A percentile compares a stretch with the other conserved stretches of the same genome.
These are phyloP conservation scores for Gigaspora rosea DNA, from an alignment of 192 early-diverging fungal species.

Conservation along the genomic window DNA sequence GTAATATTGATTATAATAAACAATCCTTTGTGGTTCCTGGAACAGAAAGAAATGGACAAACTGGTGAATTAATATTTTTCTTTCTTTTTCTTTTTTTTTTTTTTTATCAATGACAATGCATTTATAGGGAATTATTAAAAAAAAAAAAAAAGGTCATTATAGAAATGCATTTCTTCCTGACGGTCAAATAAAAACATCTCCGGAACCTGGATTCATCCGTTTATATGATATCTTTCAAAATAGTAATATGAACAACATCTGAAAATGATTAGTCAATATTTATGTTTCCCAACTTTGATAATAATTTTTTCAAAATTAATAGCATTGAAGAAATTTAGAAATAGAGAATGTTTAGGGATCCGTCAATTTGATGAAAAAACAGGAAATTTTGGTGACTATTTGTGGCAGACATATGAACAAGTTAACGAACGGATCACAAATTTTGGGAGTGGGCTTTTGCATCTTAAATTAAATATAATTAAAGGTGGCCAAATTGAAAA, in stretches of 20 bases:
- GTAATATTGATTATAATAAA: not conserved
- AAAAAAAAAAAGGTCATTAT: not conserved
- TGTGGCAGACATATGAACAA: conserved; percentile 69
- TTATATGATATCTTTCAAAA: conserved; percentile 39
- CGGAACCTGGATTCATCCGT: too few relatives aligned
- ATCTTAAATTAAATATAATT: conserved; percentile 36
- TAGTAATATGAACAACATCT: conserved; percentile 10
- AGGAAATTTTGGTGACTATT: conserved; percentile 58
- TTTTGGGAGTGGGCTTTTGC: conserved; percentile 70
- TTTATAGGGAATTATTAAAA: not conserved
- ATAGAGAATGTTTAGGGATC: conserved; percentile 59
- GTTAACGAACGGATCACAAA: conserved; percentile 58
- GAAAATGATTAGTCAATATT: not conserved
- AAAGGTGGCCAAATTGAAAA: not conserved
- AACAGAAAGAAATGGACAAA: conserved; percentile 50
- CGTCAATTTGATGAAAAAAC: conserved; percentile 55
- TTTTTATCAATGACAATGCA: not conserved
- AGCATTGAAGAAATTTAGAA: conserved; percentile 48
- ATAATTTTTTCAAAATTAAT: not conserved
- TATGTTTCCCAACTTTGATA: not conserved
- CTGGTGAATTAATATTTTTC: conserved; percentile 37
- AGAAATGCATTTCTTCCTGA: not conserved
- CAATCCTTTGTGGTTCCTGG: conserved; percentile 52
- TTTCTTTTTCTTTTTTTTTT: too few relatives aligned
- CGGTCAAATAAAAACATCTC: too few relatives aligned